Percentiles rank a stretch among this genome's conserved stretches.
phyloP scores from a whole-genome alignment of 2,329 filamentous ascomycete genomes.

The Curvularia hawaiiensis region DNA sequence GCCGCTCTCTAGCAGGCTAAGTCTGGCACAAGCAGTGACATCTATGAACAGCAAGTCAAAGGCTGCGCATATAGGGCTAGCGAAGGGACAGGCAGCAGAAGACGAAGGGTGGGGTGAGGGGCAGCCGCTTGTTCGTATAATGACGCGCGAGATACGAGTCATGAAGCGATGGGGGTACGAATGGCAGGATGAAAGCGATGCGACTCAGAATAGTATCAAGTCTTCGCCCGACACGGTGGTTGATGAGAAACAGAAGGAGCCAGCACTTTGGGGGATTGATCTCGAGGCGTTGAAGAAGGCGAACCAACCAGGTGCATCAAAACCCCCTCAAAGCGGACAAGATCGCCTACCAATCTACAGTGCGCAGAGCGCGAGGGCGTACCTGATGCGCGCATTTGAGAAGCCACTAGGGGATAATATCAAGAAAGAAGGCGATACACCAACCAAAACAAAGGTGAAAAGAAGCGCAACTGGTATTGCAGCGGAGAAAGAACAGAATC shows the following conservation, averaged over 20 bases:
- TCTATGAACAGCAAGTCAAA: conserved; percentile 80
- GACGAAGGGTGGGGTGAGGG: conserved; percentile 76
- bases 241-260: conserved; percentile 41
- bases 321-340: conserved; percentile 22
- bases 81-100: conserved; percentile 67
- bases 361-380: conserved; percentile 69
- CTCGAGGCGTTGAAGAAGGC: conserved; percentile 60
- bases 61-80: conserved; percentile 75
- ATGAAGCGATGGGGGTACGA: conserved; percentile 77
- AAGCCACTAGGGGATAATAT: conserved; percentile 34
- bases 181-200: conserved; percentile 23
- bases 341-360: conserved; percentile 72
- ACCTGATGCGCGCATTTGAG: conserved; percentile 65
- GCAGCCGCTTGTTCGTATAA: conserved; percentile 72
- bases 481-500: conserved; percentile 70
- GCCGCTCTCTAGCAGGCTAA: conserved; percentile 80
- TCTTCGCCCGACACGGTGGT: conserved; percentile 21
- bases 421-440: conserved; percentile 31
- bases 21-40: conserved; percentile 81
- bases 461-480: conserved; percentile 56
- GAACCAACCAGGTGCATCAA: conserved; percentile 37
- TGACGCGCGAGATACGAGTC: conserved; percentile 75
- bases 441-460: conserved; percentile 46
- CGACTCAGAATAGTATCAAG: conserved; percentile 20
- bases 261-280: conserved; percentile 64